A percentile compares a stretch with the other conserved stretches of the same genome.
Conservation (phyloP, 2,329 filamentous ascomycete species). For the Talaromyces pinophilus region DNA sequence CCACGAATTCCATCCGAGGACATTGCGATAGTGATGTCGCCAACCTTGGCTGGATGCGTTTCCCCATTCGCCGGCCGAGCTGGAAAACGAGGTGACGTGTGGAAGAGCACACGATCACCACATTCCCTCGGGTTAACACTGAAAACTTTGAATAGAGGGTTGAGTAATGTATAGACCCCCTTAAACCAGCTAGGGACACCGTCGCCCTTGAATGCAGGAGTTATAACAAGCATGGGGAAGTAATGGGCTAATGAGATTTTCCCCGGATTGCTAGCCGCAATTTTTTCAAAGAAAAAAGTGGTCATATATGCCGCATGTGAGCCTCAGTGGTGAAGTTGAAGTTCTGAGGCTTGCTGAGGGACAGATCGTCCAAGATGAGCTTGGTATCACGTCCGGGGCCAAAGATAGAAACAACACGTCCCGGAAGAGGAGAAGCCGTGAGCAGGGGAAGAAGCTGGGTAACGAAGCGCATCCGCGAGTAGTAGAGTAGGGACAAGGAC, state of each 20-base stretch:
- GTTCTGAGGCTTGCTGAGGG: slow-evolving; percentile 7
- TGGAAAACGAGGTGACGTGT: slow-evolving; percentile 18
- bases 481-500: slow-evolving; percentile 18
- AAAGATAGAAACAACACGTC: slow-evolving; percentile 18
- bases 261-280: neutral
- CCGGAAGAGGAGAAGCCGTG: slow-evolving; percentile 7
- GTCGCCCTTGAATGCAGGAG: slow-evolving; percentile 9
- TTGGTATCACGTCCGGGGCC: slow-evolving; percentile 18
- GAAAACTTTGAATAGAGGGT: slow-evolving; percentile 3
- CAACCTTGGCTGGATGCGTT: neutral
- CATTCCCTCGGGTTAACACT: slow-evolving; percentile 14
- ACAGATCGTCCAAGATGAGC: slow-evolving; percentile 17
- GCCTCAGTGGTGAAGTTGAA: slow-evolving; percentile 9
- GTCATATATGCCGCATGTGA: slow-evolving; percentile 18
- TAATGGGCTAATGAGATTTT: slow-evolving; percentile 16
- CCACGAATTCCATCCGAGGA: slow-evolving; percentile 12
- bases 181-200: slow-evolving; percentile 17
- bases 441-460: slow-evolving; percentile 12
- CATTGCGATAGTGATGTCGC: neutral
- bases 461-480: slow-evolving; percentile 20
- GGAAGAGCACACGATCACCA: slow-evolving; percentile 15
- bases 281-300: slow-evolving; percentile 16
- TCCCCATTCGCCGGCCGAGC: neutral
- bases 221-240: slow-evolving; percentile 16
- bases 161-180: neutral